A percentile compares a stretch with the other conserved stretches of the same genome.
Conservation (phyloP, 768 basidiomycete genomes). For the Rhodosporidiobolus odoratus region DNA sequence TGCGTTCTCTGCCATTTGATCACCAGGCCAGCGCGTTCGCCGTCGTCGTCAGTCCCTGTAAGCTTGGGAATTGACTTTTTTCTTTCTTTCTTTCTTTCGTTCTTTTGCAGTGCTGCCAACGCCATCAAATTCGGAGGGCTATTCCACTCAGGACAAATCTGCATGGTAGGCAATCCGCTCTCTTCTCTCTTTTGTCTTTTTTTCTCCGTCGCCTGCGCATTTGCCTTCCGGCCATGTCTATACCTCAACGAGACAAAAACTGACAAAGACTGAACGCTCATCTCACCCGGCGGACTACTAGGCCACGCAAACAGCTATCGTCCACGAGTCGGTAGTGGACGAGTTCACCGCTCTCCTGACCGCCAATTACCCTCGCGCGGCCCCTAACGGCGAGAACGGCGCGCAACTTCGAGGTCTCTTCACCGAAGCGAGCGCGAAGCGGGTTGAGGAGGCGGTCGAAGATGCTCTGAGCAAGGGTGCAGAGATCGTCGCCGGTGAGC, state of each 20-base stretch:
- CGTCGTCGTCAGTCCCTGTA: too few relatives aligned
- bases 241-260: too few relatives aligned
- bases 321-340: slow-evolving; percentile 43
- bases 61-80: background rate
- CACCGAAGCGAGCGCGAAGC: slow-evolving; percentile 22
- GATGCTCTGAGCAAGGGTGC: slow-evolving; percentile 38
- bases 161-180: too few relatives aligned
- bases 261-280: too few relatives aligned
- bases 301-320: slow-evolving; percentile 32
- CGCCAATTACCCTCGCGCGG: slow-evolving; percentile 9
- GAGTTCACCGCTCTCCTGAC: slow-evolving; percentile 28
- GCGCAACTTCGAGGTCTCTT: slow-evolving; percentile 37
- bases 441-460: slow-evolving; percentile 26
- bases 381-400: background rate
- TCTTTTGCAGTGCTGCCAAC: slow-evolving; percentile 18
- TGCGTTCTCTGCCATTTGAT: background rate
- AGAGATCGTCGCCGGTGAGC: slow-evolving; percentile 17
- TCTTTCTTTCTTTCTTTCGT: background rate
- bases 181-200: background rate
- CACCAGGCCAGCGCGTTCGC: too few relatives aligned
- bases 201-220: background rate
- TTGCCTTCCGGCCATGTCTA: background rate
- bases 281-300: slow-evolving; percentile 17
- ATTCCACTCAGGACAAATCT: slow-evolving; percentile 29
- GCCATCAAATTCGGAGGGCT: slow-evolving; percentile 34